Evolutionary conservation across 2,329 filamentous ascomycete species (phyloP), one percentile per base, ranked within the genome.

Genomic region (Clonostachys rhizophaga): DNA sequence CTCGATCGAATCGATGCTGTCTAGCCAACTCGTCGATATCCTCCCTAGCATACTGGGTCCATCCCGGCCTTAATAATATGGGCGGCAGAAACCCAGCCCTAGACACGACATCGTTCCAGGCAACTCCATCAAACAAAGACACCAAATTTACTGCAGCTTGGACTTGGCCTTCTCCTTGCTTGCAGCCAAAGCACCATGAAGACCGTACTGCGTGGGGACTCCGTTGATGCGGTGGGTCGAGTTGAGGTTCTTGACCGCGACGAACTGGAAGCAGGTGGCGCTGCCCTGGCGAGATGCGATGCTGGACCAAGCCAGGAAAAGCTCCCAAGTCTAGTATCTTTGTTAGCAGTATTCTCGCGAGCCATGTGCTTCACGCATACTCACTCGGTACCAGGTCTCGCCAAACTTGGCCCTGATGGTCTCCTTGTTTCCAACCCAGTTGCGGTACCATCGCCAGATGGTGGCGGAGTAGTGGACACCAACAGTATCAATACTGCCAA

Each of bases 391-490:
- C 94, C 94, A 99, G 63, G 89, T 80, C 64, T 87, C 84, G 61
- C 94, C 94, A 65, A 97, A 97, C 79, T 96, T 97, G 63, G 88
- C 90, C 69, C 87, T 82, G 52, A 96, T 88, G 76, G 95, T 95
- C 49, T 95, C 89, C 57, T 80, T 78, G 79, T 97, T 97, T 70
- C 78, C 90, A 67, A 96, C 80, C 94, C 94, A 97, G 81, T 97
- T 97, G 56, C 94, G 81, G 78, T 97, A 97, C 94, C 94, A 97
- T 64, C 89, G 83, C 94, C 94, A 97, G 52, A 99, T 75, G 30
- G 94, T 97, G 45, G 91, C 91, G 44, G 90, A 95, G 75, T 96
- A 97, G 76, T 97, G 94, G 40, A 97, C 90, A 62, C 94, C 92
- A 59, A 97, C 81, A 41, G 92, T 97, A 67, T 99, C 94, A 54